Base-by-base conservation (phyloP, 2,329 filamentous ascomycete genomes). In the Ilyonectria sp. region DNA sequence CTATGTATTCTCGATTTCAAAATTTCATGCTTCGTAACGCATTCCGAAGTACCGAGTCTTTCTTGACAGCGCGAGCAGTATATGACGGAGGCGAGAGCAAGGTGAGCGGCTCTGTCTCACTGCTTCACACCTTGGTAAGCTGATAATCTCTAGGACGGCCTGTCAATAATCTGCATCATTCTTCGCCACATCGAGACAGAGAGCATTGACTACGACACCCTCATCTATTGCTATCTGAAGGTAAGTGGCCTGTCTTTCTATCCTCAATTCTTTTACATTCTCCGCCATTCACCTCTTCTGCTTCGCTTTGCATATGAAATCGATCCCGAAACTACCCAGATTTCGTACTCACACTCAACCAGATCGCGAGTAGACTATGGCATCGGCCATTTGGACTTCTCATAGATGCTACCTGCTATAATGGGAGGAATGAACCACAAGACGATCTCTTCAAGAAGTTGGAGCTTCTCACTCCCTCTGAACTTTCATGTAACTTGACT, bases 31-130 rank as follows among this genome's bases (percentile, higher is more conserved):
- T 93, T 52, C 87, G 88, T 19, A 92, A 92, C 75, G 90, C 90
- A 2, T 90, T 91, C 70, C 86, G 88, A 43, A 89, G 88, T 71
- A 89, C 87, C 0, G 91, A 92, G 71, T 91, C 89, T 3, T 89
- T 91, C 65, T 79, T 91, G 23, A 90, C 89, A 2, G 87, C 88
- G 26, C 85, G 90, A 23, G 90, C 90, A 29, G 88, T 93, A 13
- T 93, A 92, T 74, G 91, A 93, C 75, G 91, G 91, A 37, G 91
- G 91, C 21, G 90, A 92, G 79, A 92, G 89, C 80, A 92, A 91
- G 80, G 87, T 88, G 73, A n/a, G 57, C 15, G 7, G 11, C 11
- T 6, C n/a, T 26, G 26, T 54, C 74, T 35, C 10, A n/a, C 10
- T 19, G 17, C 26, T 15, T 15, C 2, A 2, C 21, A 52, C 10